Conservation (phyloP, 768 basidiomycete genomes). For the Amanita fuliginea region DNA sequence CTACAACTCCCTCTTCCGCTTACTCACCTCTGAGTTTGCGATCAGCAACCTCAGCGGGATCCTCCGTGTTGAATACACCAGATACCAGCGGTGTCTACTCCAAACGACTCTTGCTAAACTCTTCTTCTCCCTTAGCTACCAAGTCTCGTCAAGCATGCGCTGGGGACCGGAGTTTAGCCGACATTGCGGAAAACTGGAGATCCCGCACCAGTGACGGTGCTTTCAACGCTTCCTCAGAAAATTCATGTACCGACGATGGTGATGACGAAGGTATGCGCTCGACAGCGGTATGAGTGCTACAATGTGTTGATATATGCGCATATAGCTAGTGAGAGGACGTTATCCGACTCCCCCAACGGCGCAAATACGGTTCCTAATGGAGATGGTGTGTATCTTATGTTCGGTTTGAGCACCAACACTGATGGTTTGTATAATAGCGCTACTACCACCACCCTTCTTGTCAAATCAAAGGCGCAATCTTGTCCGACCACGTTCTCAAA, state of each 20-base stretch:
- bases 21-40: conserved; percentile 64
- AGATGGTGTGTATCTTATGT: conserved; percentile 28
- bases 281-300: conserved; percentile 10
- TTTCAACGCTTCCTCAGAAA: conserved; percentile 46
- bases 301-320: conserved; percentile 25
- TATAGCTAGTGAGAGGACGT: conserved; percentile 40
- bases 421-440: conserved; percentile 23
- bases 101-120: conserved; percentile 27
- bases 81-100: conserved; percentile 28
- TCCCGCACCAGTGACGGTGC: conserved; percentile 52
- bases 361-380: conserved; percentile 34
- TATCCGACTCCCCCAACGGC: conserved; percentile 37
- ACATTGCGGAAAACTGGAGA: conserved; percentile 63
- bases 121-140: conserved; percentile 34
- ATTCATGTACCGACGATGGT: conserved; percentile 36
- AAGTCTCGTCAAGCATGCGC: conserved; percentile 11
- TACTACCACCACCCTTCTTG: conserved; percentile 50
- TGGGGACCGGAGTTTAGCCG: conserved; percentile 40
- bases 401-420: conserved; percentile 2
- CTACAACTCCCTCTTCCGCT: conserved; percentile 53
- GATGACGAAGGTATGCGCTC: conserved; percentile 33
- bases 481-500: conserved; percentile 50
- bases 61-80: conserved; percentile 51
- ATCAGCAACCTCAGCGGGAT: conserved; percentile 44
- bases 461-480: conserved; percentile 27